Percentiles rank a stretch among this genome's conserved stretches.
These are phyloP conservation scores for Meyerozyma smithsonii DNA, from an alignment of 1,139 yeast species.

Conservation along the genomic window DNA sequence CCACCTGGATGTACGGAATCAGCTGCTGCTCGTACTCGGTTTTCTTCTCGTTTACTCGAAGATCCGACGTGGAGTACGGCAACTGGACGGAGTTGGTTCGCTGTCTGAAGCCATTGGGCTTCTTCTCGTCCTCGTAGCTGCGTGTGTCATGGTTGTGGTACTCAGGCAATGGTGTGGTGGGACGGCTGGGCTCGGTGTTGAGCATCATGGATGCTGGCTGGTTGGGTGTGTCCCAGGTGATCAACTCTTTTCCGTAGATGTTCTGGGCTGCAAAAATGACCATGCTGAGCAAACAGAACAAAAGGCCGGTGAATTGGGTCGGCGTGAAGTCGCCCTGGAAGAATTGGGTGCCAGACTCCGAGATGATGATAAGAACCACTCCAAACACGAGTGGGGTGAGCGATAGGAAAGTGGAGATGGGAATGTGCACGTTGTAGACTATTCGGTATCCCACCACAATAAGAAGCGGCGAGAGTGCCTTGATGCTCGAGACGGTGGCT, in stretches of 20 bases:
- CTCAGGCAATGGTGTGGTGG: constrained; percentile 11
- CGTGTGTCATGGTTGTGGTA: constrained; percentile 1
- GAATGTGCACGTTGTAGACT: constrained; percentile 29
- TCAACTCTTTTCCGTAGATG: constrained; percentile 38
- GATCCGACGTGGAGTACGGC: constrained; percentile 34
- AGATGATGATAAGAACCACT: constrained; percentile 30
- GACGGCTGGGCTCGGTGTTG: constrained; percentile 19
- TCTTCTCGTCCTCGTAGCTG: constrained; percentile 7
- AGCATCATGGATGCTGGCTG: constrained; percentile 28
- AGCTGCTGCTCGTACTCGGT: constrained; percentile 9
- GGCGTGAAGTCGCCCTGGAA: constrained; percentile 11
- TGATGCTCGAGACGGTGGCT: constrained; percentile 37
- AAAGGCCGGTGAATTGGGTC: constrained; percentile 25
- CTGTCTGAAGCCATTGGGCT: constrained; percentile 16
- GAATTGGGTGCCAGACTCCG: constrained; percentile 20
- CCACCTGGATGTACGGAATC: constrained; percentile 14
- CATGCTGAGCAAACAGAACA: constrained; percentile 27
- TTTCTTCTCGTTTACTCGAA: constrained; percentile 23
- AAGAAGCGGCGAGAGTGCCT: constrained; percentile 36
- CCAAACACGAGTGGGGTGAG: constrained; percentile 35
- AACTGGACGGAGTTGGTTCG: constrained; percentile 23
- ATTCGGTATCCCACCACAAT: constrained; percentile 33
- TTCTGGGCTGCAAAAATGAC: constrained; percentile 38
- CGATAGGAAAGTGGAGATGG: constrained; percentile 31
- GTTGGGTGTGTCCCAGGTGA: constrained; percentile 28